Conservation (phyloP, 208 protist genomes). For the Crithidia bombi region DNA sequence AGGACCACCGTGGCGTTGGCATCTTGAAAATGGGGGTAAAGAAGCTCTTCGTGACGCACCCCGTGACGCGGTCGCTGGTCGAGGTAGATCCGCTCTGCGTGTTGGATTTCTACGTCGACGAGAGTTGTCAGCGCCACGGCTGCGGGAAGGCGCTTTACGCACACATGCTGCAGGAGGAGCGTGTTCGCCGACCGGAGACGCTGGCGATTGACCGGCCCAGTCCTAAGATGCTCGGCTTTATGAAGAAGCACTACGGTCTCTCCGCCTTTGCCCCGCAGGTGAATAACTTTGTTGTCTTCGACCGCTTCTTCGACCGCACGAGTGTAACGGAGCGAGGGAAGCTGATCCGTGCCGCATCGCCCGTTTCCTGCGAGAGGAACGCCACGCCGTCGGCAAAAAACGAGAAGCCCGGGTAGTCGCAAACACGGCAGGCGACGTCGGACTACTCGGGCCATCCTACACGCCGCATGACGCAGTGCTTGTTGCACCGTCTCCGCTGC, state of each 20-base stretch:
- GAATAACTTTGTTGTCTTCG: constrained; percentile 95
- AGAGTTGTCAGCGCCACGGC: constrained; percentile 81
- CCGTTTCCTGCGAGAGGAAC: not conserved
- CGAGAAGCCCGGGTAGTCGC: constrained; percentile 27
- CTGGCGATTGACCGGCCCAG: constrained; percentile 94
- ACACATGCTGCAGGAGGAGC: constrained; percentile 54
- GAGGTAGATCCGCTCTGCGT: constrained; percentile 93
- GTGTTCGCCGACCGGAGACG: constrained; percentile 41
- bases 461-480: not conserved
- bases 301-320: constrained; percentile 80
- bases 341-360: constrained; percentile 30
- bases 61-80: constrained; percentile 45
- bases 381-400: constrained; percentile 27
- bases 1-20: constrained; percentile 66
- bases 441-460: not conserved
- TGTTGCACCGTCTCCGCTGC: not conserved
- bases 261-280: constrained; percentile 74
- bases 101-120: constrained; percentile 95
- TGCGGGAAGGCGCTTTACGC: constrained; percentile 84
- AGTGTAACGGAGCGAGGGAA: constrained; percentile 53
- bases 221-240: constrained; percentile 89
- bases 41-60: constrained; percentile 88
- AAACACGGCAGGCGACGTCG: not conserved
- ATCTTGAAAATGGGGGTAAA: constrained; percentile 92
- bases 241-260: constrained; percentile 88